phyloP scores from a whole-genome alignment of 108 stramenopile genomes.

The Fistulifera pelliculosa region DNA sequence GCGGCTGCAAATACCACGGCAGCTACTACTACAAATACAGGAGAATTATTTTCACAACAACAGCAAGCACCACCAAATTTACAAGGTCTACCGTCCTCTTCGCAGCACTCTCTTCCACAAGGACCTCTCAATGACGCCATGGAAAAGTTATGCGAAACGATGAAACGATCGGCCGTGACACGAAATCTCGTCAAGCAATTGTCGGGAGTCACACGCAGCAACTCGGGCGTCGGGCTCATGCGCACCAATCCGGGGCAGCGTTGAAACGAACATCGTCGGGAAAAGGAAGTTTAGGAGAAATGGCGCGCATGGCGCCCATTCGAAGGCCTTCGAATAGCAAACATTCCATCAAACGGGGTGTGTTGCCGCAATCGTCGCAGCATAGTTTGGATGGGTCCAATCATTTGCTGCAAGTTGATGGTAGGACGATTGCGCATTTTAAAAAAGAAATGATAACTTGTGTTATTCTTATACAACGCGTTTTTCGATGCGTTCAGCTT shows the following conservation, averaged over 20 bases:
- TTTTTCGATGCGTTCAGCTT: no score
- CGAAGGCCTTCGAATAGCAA: neutral
- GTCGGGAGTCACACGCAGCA: conserved; percentile 12
- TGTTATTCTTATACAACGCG: no score
- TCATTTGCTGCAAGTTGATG: neutral
- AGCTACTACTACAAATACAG: no score
- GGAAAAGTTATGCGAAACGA: conserved; percentile 44
- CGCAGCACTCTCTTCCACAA: no score
- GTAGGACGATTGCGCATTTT: no score
- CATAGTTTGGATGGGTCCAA: neutral
- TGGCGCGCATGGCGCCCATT: neutral
- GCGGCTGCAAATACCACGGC: no score
- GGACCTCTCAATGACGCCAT: conserved; percentile 22
- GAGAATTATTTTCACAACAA: neutral
- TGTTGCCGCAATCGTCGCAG: neutral
- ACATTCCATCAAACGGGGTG: neutral
- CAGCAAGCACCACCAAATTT: neutral
- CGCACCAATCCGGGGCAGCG: conserved; percentile 1
- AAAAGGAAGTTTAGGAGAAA: neutral
- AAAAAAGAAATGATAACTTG: no score
- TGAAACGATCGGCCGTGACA: conserved; percentile 41
- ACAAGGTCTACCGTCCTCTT: neutral
- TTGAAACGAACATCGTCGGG: neutral
- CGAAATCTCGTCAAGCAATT: conserved; percentile 39
- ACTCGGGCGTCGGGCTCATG: conserved; percentile 1